Evolutionary conservation across 805 yeast genomes (phyloP), one percentile per base, ranked within the genome.

Genomic region (Starmera pachycereana): DNA sequence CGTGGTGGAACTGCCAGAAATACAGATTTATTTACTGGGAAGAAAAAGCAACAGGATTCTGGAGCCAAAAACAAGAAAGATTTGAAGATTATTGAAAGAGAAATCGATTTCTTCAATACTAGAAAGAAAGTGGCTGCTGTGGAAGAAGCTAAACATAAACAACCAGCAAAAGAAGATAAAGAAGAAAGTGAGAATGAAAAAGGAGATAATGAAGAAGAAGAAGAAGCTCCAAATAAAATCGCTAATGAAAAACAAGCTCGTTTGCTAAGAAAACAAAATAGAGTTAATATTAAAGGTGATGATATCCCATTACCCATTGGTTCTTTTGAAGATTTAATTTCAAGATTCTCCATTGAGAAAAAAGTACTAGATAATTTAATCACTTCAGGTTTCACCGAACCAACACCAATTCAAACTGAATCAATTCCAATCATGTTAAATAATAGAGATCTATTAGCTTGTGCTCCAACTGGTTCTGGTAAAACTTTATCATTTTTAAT

Each of bases 381-480:
- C 16, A 73, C 74, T 10, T 73, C 80, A 36, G 82, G 78, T 39
- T 89, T 89, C 54, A 72, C 78, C 1, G 84, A 78, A 45, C 97
- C 98, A 6, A 90, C 98, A 0, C 80, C 97, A 4, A 85, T 92
- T 51, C 99, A 92, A 62, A 74, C 87, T 45, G 97, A 92, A 59
- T 77, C 88, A 2, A 78, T 92, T 33, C 97, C 98, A 2, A 66
- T 77, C 9, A 62, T 85, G 12, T 62, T 87, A 39, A 69, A 74
- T 39, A 71, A 68, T 27, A 73, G 95, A 43, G 97, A 90, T 56
- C 57, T 92, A 29, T 67, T 92, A 34, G 95, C 95, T 1, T 86
- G 96, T 69, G 97, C 97, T 0, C 97, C 97, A 36, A 92, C 98
- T 1, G 98, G 98, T 51, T 87, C 97, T 5, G 98, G 98, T 68